Evolutionary conservation across 768 basidiomycete species (phyloP).

Genomic region (Agaricus bisporus): DNA sequence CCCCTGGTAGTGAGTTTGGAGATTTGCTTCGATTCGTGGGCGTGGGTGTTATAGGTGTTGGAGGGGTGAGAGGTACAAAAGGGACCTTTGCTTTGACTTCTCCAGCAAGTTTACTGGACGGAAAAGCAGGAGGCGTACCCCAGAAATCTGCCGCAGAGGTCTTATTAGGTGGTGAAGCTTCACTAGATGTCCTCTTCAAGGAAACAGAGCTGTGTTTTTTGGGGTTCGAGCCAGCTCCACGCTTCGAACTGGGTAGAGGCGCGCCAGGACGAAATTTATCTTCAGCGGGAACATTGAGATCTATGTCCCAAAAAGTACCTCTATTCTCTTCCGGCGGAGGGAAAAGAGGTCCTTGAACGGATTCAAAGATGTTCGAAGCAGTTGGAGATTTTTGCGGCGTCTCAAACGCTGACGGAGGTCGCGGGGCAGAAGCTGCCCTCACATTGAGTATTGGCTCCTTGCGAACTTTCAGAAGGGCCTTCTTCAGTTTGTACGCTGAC

Average conservation of each 20-base stretch:
- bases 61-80: background rate
- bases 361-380: slow-evolving; percentile 13
- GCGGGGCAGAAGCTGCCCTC: slow-evolving; percentile 33
- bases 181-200: slow-evolving; percentile 27
- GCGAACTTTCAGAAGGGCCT: slow-evolving; percentile 53
- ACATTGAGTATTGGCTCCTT: slow-evolving; percentile 64
- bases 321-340: slow-evolving; percentile 10
- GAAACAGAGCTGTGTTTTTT: slow-evolving; percentile 36
- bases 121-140: slow-evolving; percentile 53
- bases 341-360: slow-evolving; percentile 21
- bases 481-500: slow-evolving; percentile 64
- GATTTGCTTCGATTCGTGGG: background rate
- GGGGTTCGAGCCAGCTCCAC: slow-evolving; percentile 24
- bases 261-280: slow-evolving; percentile 36
- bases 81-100: slow-evolving; percentile 2
- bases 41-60: background rate
- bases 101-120: slow-evolving; percentile 15
- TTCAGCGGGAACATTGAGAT: slow-evolving; percentile 27
- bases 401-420: slow-evolving; percentile 29
- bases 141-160: slow-evolving; percentile 42
- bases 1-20: background rate
- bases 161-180: slow-evolving; percentile 18
- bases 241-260: slow-evolving; percentile 21
- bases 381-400: slow-evolving; percentile 27
- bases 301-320: slow-evolving; percentile 16